Conservation (phyloP, 208 protist genomes). For the Acanthamoeba healyi region DNA sequence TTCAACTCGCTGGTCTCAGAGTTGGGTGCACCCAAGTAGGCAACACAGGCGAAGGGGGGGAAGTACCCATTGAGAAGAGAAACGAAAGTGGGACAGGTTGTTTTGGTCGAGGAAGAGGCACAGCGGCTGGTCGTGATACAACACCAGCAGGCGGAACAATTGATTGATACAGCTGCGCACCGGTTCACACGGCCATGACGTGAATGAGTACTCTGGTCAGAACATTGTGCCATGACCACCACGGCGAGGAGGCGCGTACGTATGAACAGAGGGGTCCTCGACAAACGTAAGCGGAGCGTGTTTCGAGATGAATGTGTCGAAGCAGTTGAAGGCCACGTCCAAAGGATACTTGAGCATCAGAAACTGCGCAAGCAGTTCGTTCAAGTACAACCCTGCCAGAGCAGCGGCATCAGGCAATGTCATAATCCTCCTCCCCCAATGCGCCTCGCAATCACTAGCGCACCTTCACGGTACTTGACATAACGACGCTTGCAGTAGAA, state of each 20-base stretch:
- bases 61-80: conserved; percentile 15
- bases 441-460: too few species aligned
- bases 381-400: background rate
- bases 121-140: conserved; percentile 45
- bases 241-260: background rate
- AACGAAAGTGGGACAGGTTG: background rate
- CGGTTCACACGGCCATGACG: background rate
- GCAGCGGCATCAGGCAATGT: background rate
- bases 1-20: too few species aligned
- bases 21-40: too few species aligned
- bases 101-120: conserved; percentile 46
- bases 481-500: conserved; percentile 51
- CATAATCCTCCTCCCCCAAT: background rate
- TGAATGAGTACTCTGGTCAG: background rate
- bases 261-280: background rate
- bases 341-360: conserved; percentile 20
- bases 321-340: conserved; percentile 13
- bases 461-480: conserved; percentile 20
- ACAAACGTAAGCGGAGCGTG: background rate
- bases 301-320: conserved; percentile 15
- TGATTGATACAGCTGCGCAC: conserved; percentile 40
- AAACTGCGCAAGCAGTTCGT: background rate
- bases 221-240: background rate
- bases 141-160: conserved; percentile 59
- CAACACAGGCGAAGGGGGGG: background rate